Evolutionary conservation across 1,139 yeast genomes (phyloP).

Genomic region (Sugiyamaella neomexicana): DNA sequence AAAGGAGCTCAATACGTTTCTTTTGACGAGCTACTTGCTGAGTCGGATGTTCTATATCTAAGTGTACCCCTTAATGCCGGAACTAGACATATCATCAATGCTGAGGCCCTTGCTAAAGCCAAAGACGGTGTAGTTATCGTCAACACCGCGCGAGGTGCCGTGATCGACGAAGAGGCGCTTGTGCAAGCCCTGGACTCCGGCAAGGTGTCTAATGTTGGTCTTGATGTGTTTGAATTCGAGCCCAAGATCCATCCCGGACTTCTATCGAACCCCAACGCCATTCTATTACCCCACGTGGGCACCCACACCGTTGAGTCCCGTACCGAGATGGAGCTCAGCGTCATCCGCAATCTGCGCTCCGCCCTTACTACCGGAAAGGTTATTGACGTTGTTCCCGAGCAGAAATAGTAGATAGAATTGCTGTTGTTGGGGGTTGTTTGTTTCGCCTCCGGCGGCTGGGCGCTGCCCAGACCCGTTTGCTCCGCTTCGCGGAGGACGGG

Average conservation of each 20-base stretch:
- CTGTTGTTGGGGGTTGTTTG: not conserved
- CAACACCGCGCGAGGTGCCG: conserved; percentile 69
- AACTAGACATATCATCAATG: conserved; percentile 58
- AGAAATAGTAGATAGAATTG: conserved; percentile 32
- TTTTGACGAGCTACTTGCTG: conserved; percentile 55
- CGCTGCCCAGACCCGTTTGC: conserved; percentile 1
- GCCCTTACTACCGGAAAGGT: conserved; percentile 60
- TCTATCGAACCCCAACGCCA: conserved; percentile 46
- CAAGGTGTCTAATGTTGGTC: conserved; percentile 53
- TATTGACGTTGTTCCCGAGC: conserved; percentile 47
- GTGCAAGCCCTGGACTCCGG: conserved; percentile 64
- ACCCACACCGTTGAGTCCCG: conserved; percentile 60
- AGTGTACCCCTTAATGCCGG: conserved; percentile 60
- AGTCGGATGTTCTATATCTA: conserved; percentile 60
- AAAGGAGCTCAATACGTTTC: conserved; percentile 52
- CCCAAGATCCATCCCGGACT: conserved; percentile 51
- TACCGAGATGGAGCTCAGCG: conserved; percentile 57
- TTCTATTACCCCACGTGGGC: conserved; percentile 68
- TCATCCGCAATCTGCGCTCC: conserved; percentile 46
- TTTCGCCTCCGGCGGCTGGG: not conserved
- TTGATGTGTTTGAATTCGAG: conserved; percentile 85
- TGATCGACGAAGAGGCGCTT: conserved; percentile 66
- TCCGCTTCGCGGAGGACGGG: conserved; percentile 1
- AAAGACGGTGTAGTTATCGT: conserved; percentile 67
- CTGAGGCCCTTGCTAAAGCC: conserved; percentile 54